Evolutionary conservation across 2,329 filamentous ascomycete species (phyloP).

Genomic region (Macrophomina tecta): DNA sequence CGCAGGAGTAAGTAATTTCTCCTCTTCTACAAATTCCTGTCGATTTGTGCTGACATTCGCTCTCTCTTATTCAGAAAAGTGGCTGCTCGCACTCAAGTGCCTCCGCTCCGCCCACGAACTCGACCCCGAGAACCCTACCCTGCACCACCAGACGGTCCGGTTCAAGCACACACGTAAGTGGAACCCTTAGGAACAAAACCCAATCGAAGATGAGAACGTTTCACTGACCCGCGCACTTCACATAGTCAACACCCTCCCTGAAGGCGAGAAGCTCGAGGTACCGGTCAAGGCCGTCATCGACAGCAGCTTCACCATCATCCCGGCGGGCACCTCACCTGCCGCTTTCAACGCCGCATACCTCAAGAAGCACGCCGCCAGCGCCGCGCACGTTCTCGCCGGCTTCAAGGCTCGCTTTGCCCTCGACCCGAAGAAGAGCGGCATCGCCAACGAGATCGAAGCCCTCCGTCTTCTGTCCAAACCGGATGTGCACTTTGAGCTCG

Average conservation of each 20-base stretch:
- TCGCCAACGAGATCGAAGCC: slow-evolving; percentile 21
- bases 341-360: slow-evolving; percentile 72
- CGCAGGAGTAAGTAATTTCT: slow-evolving; percentile 70
- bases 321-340: slow-evolving; percentile 62
- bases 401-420: slow-evolving; percentile 66
- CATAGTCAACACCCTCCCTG: slow-evolving; percentile 53
- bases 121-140: slow-evolving; percentile 70
- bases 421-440: slow-evolving; percentile 63
- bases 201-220: neutral
- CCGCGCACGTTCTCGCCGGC: slow-evolving; percentile 67
- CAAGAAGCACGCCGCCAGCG: slow-evolving; percentile 66
- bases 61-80: slow-evolving; percentile 69
- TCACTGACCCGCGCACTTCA: slow-evolving; percentile 46
- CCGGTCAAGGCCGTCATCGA: slow-evolving; percentile 74
- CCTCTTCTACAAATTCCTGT: no score
- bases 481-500: slow-evolving; percentile 60
- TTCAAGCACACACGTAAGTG: slow-evolving; percentile 66
- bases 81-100: slow-evolving; percentile 84
- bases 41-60: slow-evolving; percentile 31
- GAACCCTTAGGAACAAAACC: no score
- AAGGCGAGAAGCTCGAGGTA: slow-evolving; percentile 54
- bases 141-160: slow-evolving; percentile 76
- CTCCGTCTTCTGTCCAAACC: slow-evolving; percentile 52
- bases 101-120: slow-evolving; percentile 75
- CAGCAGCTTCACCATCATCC: slow-evolving; percentile 67